A percentile compares a stretch with the other conserved stretches of the same genome.
Conservation (phyloP, 495 filamentous ascomycete species). For the Xylaria acuta region DNA sequence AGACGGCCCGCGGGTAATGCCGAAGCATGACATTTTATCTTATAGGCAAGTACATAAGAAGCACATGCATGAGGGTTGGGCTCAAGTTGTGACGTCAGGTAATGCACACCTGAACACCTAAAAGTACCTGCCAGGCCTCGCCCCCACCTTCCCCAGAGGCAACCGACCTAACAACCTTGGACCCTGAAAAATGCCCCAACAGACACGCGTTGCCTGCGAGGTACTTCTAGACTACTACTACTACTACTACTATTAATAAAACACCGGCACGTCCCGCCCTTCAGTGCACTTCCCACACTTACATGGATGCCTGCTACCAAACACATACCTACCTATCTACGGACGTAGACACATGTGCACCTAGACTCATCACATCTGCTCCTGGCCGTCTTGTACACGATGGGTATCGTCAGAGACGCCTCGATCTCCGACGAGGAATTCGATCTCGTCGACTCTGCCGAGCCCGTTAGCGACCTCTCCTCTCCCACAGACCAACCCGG, state of each 20-base stretch:
- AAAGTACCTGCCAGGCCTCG: background rate
- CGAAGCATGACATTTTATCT: background rate
- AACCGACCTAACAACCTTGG: background rate
- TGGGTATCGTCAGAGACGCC: background rate
- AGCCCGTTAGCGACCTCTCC: slow-evolving; percentile 20
- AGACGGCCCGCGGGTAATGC: background rate
- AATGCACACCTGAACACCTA: background rate
- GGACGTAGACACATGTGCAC: background rate
- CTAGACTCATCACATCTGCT: background rate
- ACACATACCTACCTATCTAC: background rate
- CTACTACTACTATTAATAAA: background rate
- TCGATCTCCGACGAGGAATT: slow-evolving; percentile 21
- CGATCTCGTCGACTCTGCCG: slow-evolving; percentile 15
- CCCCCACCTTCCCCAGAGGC: slow-evolving; percentile 3
- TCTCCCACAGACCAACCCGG: background rate
- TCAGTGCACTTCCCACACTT: background rate
- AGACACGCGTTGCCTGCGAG: background rate
- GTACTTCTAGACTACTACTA: background rate
- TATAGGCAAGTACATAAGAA: background rate
- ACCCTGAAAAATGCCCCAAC: background rate
- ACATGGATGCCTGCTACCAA: background rate
- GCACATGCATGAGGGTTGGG: background rate
- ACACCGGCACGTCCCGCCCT: background rate
- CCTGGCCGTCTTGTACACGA: background rate
- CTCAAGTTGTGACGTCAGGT: background rate